Base-by-base conservation (phyloP, 2,329 filamentous ascomycete species). In the Trichoderma sp. region DNA sequence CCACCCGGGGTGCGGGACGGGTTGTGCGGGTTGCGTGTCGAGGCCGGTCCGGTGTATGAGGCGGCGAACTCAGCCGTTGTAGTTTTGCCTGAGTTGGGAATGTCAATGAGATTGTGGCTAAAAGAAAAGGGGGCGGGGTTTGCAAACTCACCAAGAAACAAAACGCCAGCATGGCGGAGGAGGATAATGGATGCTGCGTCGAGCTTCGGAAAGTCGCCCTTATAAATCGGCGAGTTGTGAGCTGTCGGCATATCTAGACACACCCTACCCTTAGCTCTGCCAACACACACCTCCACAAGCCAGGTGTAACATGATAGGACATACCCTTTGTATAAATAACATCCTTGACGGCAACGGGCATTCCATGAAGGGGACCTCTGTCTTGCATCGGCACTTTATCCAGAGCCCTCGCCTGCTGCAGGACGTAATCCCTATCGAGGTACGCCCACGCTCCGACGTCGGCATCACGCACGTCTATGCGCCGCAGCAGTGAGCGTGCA, bases 21-120 rank as follows among this genome's bases (percentile, higher is more conserved):
- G 80, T 94, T 91, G 78, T 94, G 94, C 0, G 92, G 90, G 80
- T 94, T 94, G 4, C 82, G 80, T 1, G 90, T 91, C 68, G 85
- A 91, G 71, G 85, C 85, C 1, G 88, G 85, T 0, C 91, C 91
- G 16, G 85, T 81, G 1, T 85, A 86, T 0, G 87, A 90, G 3
- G 89, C 87, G 0, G 91, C 90, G 78, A 93, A 93, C 79, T 93
- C 91, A 0, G 92, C 91, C 0, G 91, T 93, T 0, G 88, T 89
- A 1, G 83, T 84, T 72, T 84, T 84, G 45, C 81, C 81, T 81
- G 24, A 16, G 16, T 38, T 35, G 11, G 35, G 31, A 24, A 33
- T 33, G 50, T 75, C 9, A 75, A 65, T 24, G 35, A 45, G 1
- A 6, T 6, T 3, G 9, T n/a, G 14, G 4, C 6, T 27, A 27